Base-by-base conservation (phyloP, 306 rosid genomes). In the Sphenostylis stenocarpa region DNA sequence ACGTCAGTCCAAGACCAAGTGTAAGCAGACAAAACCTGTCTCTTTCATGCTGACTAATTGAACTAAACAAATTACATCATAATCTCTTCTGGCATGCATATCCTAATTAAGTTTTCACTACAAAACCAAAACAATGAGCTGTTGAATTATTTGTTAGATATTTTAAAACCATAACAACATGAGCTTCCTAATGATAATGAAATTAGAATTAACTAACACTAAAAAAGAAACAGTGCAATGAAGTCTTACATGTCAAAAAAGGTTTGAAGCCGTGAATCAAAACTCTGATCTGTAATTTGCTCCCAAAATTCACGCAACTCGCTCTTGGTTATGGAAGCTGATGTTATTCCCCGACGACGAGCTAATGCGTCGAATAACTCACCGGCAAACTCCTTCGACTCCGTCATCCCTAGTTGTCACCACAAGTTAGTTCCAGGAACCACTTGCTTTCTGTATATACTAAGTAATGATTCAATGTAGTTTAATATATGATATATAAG, bases 291-390 rank as follows among this genome's bases (percentile, higher is more conserved):
- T 0, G 92, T 55, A 67, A 94, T 91, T 21, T 91, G 96, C 24
- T 94, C 97, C 98, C 98, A 94, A 24, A 94, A 94, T 75, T 83
- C 97, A 13, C 86, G 86, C 58, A 94, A 53, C 75, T 94, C 87
- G 36, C 31, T 81, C 68, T 86, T 90, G 0, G 80, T 90, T 76
- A 91, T 77, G 57, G 90, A 86, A 71, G 79, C 52, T 1, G 94
- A 71, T 5, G 70, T 58, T 61, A 90, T 88, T 14, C 92, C 91
- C 63, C 90, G 78, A 19, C 97, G 85, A 21, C 97, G 89, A 68
- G 94, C 89, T 61, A 94, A 85, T n/a, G 97, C 96, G 8, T 88
- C 93, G n/a, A 90, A 94, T 20, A 94, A 67, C 80, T 87, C 97
- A 14, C 85, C 82, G 0, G 93, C 91, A 65, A 91, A 91, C 52